A percentile compares a stretch with the other conserved stretches of the same genome.
Conservation (phyloP, 768 basidiomycete species). For the Astraeus odoratus region DNA sequence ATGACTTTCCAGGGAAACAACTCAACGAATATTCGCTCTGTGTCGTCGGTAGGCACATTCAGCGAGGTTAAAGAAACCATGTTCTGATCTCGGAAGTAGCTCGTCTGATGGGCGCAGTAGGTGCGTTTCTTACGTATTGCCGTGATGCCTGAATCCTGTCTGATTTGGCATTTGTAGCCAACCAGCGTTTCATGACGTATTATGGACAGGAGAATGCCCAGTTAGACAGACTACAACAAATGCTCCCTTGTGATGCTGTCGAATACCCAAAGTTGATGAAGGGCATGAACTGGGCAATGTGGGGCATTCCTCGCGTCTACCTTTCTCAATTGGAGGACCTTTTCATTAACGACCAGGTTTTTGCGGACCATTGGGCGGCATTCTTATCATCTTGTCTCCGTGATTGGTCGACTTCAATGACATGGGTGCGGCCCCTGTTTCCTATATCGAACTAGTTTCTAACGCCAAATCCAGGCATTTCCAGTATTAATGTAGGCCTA, state of each 20-base stretch:
- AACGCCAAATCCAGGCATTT: conserved; percentile 15
- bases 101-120: conserved; percentile 42
- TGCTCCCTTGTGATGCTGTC: conserved; percentile 32
- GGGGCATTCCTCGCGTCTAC: conserved; percentile 42
- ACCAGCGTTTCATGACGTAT: conserved; percentile 46
- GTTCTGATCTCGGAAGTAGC: conserved; percentile 24
- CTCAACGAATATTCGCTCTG: conserved; percentile 40
- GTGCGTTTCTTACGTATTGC: conserved; percentile 25
- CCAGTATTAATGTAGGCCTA: conserved; percentile 22
- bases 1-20: conserved; percentile 20
- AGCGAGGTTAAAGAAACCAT: not conserved
- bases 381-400: conserved; percentile 37
- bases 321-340: conserved; percentile 36
- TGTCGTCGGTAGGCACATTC: conserved; percentile 31
- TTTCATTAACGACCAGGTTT: conserved; percentile 51
- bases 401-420: conserved; percentile 43
- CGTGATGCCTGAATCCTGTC: not conserved
- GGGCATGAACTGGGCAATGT: conserved; percentile 34
- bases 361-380: conserved; percentile 45
- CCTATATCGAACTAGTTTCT: not conserved
- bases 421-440: conserved; percentile 34
- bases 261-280: conserved; percentile 31
- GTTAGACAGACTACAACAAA: conserved; percentile 44
- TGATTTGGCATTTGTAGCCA: conserved; percentile 28
- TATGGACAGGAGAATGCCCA: conserved; percentile 52